Evolutionary conservation across 306 rosid species (phyloP), one percentile per base, ranked within the genome.

Genomic region (apple (Malus domestica)): DNA sequence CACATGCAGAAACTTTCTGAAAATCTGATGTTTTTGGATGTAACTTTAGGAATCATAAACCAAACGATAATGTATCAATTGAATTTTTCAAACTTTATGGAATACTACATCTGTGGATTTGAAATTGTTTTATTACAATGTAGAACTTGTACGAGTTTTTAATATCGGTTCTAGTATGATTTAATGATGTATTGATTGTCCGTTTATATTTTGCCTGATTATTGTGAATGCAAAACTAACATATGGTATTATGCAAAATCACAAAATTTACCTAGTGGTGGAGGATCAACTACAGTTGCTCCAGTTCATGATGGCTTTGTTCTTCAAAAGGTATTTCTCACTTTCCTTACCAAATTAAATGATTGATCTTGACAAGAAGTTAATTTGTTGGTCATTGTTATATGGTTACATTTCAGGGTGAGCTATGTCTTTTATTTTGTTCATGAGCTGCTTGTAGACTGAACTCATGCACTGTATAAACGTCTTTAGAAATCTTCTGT

Each of bases 251-350:
- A 52, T 2, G 74, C 42, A 32, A 58, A 72, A 65, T 79, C 66
- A 16, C 58, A 44, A 68, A 73, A 71, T 80, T 75, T 45, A 32
- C 69, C 67, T 85, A 95, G 99, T 72, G 99, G 99, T 57, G 99
- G 99, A 76, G 99, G 97, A 81, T 95, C 99, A 54, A 95, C 97
- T 35, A 92, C 97, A 62, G 88, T 95, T 83, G 99, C 96, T 69
- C 97, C 99, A 11, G 99, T 95, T 65, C 97, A 92, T 84, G 99
- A 95, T 82, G 99, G 99, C 66, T 95, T 92, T 82, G 97, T 95
- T 85, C 90, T 95, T 82, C 99, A 90, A 79, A 95, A 95, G 96
- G 99, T 95, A 88, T 38, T 70, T 32, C 69, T 67, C 80, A 19
- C 8, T 35, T 27, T 73, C 40, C 44, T 19, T 29, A 19, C n/a